Evolutionary conservation across 2,329 filamentous ascomycete genomes (phyloP).

Genomic region (Botryotinia globosa): DNA sequence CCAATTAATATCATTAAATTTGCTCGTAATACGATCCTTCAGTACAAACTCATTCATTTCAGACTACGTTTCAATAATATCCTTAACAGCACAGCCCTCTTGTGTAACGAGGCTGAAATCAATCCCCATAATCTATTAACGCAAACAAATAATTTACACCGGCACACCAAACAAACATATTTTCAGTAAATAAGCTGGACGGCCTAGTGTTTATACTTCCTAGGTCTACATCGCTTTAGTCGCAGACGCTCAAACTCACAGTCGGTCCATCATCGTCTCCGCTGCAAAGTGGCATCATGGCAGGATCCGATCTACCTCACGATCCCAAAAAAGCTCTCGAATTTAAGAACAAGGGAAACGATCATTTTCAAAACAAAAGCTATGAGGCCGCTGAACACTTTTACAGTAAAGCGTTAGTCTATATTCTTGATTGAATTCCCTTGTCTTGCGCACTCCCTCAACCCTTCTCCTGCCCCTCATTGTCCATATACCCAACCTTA

Average conservation of each 20-base stretch:
- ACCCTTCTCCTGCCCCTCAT: neutral
- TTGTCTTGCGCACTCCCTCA: neutral
- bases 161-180: neutral
- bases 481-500: neutral
- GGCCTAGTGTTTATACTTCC: neutral
- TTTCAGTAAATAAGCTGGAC: neutral
- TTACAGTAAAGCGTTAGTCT: slow-evolving; percentile 67
- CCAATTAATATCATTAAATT: neutral
- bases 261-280: neutral
- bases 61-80: neutral
- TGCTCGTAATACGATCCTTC: neutral
- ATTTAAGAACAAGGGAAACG: slow-evolving; percentile 39
- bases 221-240: neutral
- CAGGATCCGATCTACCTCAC: slow-evolving; percentile 24
- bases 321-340: slow-evolving; percentile 31
- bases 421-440: slow-evolving; percentile 14
- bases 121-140: neutral
- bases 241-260: neutral
- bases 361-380: slow-evolving; percentile 62
- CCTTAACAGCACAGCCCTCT: neutral
- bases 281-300: slow-evolving; percentile 27
- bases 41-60: neutral
- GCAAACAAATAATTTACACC: neutral
- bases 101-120: slow-evolving; percentile 2
- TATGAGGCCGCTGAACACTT: slow-evolving; percentile 63